A percentile compares a stretch with the other conserved stretches of the same genome.
These are phyloP conservation scores for Epichloe uncinata DNA, from an alignment of 2,329 filamentous ascomycete species.

Conservation along the genomic window DNA sequence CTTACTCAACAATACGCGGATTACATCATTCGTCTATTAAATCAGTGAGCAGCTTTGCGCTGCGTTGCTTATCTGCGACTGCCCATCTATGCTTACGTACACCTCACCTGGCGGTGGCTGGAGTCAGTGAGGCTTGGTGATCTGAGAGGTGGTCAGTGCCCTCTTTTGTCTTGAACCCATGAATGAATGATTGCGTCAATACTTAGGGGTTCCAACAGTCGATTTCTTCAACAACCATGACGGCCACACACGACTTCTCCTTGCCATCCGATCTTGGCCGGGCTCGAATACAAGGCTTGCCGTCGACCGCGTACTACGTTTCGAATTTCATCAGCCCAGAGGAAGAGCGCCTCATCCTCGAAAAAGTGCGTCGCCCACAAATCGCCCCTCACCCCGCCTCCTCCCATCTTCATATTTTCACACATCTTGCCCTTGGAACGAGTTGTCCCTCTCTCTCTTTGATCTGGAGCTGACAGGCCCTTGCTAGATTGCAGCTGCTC, in stretches of 20 bases:
- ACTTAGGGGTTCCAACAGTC: background rate
- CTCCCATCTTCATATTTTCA: background rate
- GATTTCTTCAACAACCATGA: conserved; percentile 1
- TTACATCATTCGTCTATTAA: too few relatives aligned
- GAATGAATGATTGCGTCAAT: too few relatives aligned
- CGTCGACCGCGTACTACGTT: conserved; percentile 66
- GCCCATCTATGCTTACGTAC: background rate
- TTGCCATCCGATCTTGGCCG: conserved; percentile 38
- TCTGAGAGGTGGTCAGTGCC: background rate
- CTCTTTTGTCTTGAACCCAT: background rate
- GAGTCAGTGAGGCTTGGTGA: background rate
- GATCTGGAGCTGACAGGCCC: conserved; percentile 1
- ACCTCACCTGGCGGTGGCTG: background rate
- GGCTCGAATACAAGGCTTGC: conserved; percentile 40
- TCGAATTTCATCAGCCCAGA: conserved; percentile 66
- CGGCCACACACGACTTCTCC: conserved; percentile 6
- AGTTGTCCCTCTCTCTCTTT: background rate
- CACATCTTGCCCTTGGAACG: background rate
- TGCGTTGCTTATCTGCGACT: too few relatives aligned
- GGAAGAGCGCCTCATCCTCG: conserved; percentile 58
- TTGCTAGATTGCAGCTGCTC: conserved; percentile 44
- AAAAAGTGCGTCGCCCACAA: conserved; percentile 43
- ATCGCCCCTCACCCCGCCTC: background rate
- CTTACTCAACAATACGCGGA: background rate
- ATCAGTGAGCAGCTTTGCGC: too few relatives aligned